phyloP scores from a whole-genome alignment of 345 rosid genomes.

The Eucalyptus rudis region DNA sequence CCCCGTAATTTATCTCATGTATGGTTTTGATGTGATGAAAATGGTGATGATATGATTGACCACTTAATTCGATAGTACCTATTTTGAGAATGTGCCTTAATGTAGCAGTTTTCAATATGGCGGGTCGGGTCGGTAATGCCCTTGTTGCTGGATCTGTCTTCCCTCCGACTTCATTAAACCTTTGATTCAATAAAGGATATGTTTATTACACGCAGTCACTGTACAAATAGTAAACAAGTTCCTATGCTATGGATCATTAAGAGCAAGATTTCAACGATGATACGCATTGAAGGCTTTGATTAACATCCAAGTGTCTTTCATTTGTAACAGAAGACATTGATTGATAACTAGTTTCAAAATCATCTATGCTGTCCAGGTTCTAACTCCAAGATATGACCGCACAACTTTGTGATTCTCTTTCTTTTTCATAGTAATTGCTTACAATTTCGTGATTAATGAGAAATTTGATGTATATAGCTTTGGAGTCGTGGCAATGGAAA shows the following conservation, averaged over 20 bases:
- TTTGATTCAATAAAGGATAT: background rate
- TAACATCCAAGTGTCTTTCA: background rate
- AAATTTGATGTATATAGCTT: constrained; percentile 8
- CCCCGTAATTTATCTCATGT: too few species aligned
- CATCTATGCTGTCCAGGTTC: background rate
- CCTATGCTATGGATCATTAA: background rate
- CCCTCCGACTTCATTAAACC: background rate
- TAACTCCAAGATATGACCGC: background rate
- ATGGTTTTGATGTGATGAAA: too few species aligned
- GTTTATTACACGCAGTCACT: background rate
- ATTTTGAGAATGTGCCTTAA: too few species aligned
- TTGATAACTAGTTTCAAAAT: background rate
- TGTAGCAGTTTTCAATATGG: accelerated
- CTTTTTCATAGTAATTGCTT: constrained; percentile 1
- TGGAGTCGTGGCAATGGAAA: background rate
- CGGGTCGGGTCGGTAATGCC: too few species aligned
- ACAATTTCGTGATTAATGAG: background rate
- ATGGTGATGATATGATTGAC: too few species aligned
- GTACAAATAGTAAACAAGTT: background rate
- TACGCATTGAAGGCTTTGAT: background rate
- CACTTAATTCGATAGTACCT: too few species aligned
- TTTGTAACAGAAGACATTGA: background rate
- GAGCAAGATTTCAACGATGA: background rate
- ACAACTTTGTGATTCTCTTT: background rate
- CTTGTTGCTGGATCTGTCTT: too few species aligned